Conservation (phyloP, 176 grass and related monocot species). For the Ampelocalamus luodianensis region DNA sequence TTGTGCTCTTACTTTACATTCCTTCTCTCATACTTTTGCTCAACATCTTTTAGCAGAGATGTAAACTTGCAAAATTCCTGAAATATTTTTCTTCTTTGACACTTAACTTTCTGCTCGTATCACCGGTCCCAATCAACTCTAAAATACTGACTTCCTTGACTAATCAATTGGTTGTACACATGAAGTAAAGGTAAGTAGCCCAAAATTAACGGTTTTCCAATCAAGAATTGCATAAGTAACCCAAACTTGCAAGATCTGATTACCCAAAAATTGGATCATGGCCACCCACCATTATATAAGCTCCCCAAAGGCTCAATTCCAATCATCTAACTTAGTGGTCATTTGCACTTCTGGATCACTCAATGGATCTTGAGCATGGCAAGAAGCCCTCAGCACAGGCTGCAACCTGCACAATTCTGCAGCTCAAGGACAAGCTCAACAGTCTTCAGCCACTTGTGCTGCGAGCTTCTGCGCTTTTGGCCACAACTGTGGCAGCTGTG, state of each 20-base stretch:
- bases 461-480: constrained; percentile 45
- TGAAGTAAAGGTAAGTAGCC: background rate
- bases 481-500: constrained; percentile 52
- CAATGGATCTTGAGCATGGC: constrained; percentile 58
- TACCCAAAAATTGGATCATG: background rate
- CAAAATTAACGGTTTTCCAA: background rate
- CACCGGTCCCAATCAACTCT: background rate
- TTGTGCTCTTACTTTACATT: background rate
- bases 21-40: background rate
- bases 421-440: constrained; percentile 44
- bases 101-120: constrained; percentile 24
- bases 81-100: constrained; percentile 36
- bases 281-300: constrained; percentile 12
- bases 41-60: background rate
- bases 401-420: background rate
- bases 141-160: constrained; percentile 18
- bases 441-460: constrained; percentile 42
- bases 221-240: background rate
- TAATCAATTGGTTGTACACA: background rate
- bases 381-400: constrained; percentile 33
- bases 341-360: background rate
- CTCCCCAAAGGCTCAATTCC: background rate
- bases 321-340: background rate
- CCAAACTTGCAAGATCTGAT: constrained; percentile 41
- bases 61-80: constrained; percentile 6